Base-by-base conservation (phyloP, 805 yeast species). In the Yamadazyma tumulicola region DNA sequence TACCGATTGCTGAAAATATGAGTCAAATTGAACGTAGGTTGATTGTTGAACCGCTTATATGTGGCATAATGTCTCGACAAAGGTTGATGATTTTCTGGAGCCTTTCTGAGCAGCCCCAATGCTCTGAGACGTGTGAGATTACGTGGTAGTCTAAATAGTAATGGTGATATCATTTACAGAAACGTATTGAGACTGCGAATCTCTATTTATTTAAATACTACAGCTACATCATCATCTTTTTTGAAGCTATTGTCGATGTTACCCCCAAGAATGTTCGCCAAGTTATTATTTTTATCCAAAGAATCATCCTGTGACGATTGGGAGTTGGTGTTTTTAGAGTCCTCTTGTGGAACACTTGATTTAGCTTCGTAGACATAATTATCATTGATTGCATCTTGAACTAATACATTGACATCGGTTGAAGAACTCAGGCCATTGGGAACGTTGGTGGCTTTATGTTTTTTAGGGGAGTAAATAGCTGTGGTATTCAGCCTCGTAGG, bases 11-110 rank as follows among this genome's bases (percentile, higher is more conserved):
- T 38, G n/a, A 64, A 38, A 4, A 60, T 28, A 4, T 35, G 16
- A 21, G 19, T 16, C 24, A 23, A 45, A 32, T 25, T 36, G 26
- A 29, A 30, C 9, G 24, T 16, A 4, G 16, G 10, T 4, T 14
- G 15, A 8, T 26, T 15, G 14, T 22, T 29, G 46, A 66, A 69
- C 19, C 68, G 48, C 34, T 48, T 61, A 39, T 69, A 69, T 5
- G 68, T 59, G 26, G 72, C 65, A 43, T 63, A 64, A 10, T n/a
- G n/a, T 15, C 40, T 37, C n/a, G n/a, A n/a, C n/a, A n/a, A n/a
- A n/a, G n/a, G n/a, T n/a, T n/a, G n/a, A n/a, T n/a, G n/a, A n/a
- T n/a, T 25, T 8, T n/a, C 13, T 13, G 21, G 6, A 26, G n/a
- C 23, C 23, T 21, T 21, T 21, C 9, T 9, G n/a, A 21, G 11